Evolutionary conservation across 805 yeast species (phyloP), one percentile per base, ranked within the genome.

Genomic region (Middelhovenomyces tepae): DNA sequence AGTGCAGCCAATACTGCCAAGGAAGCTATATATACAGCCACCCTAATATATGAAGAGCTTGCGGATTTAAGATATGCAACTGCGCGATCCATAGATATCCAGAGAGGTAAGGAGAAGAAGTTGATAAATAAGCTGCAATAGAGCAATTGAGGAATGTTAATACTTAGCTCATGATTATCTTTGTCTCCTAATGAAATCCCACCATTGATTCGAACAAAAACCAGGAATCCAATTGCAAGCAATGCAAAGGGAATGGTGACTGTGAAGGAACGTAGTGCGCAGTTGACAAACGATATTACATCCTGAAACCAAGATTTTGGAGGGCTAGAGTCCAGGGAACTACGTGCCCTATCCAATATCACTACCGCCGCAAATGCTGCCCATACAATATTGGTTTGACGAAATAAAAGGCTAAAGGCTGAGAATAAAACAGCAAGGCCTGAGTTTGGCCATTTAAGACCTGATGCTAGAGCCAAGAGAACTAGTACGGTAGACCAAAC

Each of bases 311-410:
- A 20, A 27, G 27, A 20, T 13, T 35, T 78, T 85, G 17, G n/a
- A 27, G 28, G 9, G 7, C 21, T n/a, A n/a, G 18, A 18, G 25
- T 18, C n/a, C 20, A 7, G n/a, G n/a, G 9, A 13, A 16, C 7
- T 21, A 10, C 7, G 8, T 28, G 11, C 34, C 8, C 29, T 25
- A 21, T 19, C 22, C 10, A 81, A 53, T 6, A 73, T 60, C 1
- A 73, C 54, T 0, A 72, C 67, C 33, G 73, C 58, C 1, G 78
- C 62, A 43, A 82, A 75, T 0, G 70, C 74, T 9, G 74, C 67
- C 98, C 98, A 91, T 0, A 86, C 63, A 21, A 91, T 76, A 48
- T 91, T 91, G 0, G 98, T 91, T 48, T 91, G 98, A 42, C 98
- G 70, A 51, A 91, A 78, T 50, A 71, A 59, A 22, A 91, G 62